Conservation (phyloP, 257 asterid genomes). For the Perilla frutescens region DNA sequence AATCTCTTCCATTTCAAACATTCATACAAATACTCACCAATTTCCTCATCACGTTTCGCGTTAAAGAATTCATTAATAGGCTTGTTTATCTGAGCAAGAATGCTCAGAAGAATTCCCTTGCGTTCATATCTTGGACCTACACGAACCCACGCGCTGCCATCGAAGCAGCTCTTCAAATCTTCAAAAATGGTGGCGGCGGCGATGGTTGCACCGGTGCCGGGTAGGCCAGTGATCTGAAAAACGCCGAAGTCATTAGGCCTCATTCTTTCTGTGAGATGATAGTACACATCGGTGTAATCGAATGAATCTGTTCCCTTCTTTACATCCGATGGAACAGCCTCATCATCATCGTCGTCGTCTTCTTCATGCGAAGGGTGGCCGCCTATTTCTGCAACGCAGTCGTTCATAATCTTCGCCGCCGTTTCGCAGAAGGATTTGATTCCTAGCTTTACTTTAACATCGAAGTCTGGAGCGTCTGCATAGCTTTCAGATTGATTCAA, state of each 20-base stretch:
- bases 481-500: background rate
- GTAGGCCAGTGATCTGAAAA: slow-evolving; percentile 4
- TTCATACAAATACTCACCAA: background rate
- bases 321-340: background rate
- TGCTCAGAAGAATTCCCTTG: background rate
- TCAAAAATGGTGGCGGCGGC: background rate
- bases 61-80: background rate
- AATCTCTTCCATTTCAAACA: background rate
- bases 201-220: background rate
- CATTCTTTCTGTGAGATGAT: background rate
- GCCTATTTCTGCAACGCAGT: background rate
- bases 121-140: background rate
- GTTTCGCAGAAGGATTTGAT: slow-evolving; percentile 5
- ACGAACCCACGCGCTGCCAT: background rate
- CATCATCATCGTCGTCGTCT: background rate
- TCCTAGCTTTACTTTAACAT: background rate
- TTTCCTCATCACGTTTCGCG: background rate
- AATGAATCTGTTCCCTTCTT: background rate
- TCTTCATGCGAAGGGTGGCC: background rate
- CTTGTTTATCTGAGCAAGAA: background rate
- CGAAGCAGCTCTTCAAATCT: slow-evolving; percentile 9
- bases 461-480: background rate
- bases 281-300: background rate
- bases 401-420: background rate
- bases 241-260: slow-evolving; percentile 12